Base-by-base conservation (phyloP, 1,139 yeast species). In the Hemisphaericaspora subhashii region DNA sequence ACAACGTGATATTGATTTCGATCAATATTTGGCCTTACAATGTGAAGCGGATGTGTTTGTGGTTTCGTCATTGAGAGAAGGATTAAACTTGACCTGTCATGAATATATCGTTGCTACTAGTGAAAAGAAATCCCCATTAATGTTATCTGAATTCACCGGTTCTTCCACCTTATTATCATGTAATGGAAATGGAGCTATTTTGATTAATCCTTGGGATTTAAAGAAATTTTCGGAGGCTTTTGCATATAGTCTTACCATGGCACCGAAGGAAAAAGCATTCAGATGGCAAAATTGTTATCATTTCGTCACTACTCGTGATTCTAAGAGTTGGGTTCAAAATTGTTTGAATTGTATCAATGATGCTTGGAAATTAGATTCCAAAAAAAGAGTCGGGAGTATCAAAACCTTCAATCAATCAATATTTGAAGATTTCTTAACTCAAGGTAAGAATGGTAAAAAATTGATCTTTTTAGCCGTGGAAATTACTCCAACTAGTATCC, bases 21-120 rank as follows among this genome's bases (percentile, higher is more conserved):
- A 83, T 41, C 98, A 92, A 60, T 92, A 92, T 56, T 64, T 92
- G 49, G 98, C 96, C 0, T 66, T 92, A 40, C 77, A 86, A 40
- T 70, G 83, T 33, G 97, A 89, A 57, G 96, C 98, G 0, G 95
- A 86, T 50, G 72, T 80, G 2, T 92, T 92, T 58, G 81, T 86
- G 25, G 96, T 92, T 3, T 82, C 95, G 4, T 85, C 96, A 1
- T 77, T 92, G 74, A 81, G 98, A 57, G 99, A 94, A 61, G 98
- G 98, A 14, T 86, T 92, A 86, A 92, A 92, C 55, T 70, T 92
- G 56, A 89, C 98, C 0, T 89, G 97, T 53, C 98, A 94, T 56
- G 98, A 92, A 59, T 94, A 85, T 57, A 78, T 89, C 27, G 83
- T 83, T 41, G 88, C 96, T 18, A 79, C 95, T 3, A 68, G 73